Base-by-base conservation (phyloP, 305 asterid species). In the Fraxinus xanthoxyloides region DNA sequence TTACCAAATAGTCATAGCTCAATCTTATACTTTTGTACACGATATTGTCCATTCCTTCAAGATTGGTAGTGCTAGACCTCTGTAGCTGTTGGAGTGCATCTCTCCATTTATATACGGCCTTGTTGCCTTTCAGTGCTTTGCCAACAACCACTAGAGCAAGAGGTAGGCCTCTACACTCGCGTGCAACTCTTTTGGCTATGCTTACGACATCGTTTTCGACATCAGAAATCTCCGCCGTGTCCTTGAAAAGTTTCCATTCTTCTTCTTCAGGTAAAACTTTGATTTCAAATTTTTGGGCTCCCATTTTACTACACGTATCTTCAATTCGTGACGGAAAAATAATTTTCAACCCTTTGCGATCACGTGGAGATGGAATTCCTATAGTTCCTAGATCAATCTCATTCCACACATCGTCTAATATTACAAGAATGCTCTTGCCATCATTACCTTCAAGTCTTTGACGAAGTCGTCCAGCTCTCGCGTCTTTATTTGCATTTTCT, bases 391-490 rank as follows among this genome's bases (percentile, higher is more conserved):
- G 5, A 32, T 72, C 63, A 8, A 80, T 26, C 12, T 73, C 51
- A 23, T 72, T 7, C 84, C 83, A 83, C 8, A 85, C 19, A 21
- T 82, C 86, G 7, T 85, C 88, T 19, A 85, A 36, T 19, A 82
- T 17, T 24, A 85, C 3, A 40, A 85, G 84, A n/a, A 73, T 54
- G 67, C 28, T 56, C 28, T 5, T 13, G 54, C 0, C 54, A 43
- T 2, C 0, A 1, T 43, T 43, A 40, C 4, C 4, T 40, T 2
- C 0, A 43, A 43, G 17, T 43, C 54, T 12, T 2, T 0, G 1
- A 10, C 0, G 15, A 24, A 85, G 48, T 9, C 1, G 65, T 31
- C 13, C 28, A 24, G 83, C 85, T 38, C 79, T 75, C 0, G 0
- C 51, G 10, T n/a, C n/a, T n/a, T 4, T 7, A 10, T 4, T 24